These are phyloP conservation scores for Suillus plorans DNA, from an alignment of 768 basidiomycete genomes.

Conservation along the genomic window DNA sequence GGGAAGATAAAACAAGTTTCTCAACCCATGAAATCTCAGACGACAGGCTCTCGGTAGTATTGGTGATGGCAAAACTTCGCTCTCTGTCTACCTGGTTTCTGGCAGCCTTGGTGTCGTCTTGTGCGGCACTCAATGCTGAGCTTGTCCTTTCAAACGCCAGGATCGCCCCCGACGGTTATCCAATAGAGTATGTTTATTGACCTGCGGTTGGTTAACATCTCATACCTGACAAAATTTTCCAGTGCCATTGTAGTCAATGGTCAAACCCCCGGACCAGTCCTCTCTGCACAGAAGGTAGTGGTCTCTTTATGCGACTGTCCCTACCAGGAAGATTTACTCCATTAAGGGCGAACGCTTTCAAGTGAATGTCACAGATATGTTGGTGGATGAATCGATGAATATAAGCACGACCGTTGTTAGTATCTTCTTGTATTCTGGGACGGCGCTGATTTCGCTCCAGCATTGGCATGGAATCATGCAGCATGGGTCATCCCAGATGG, in stretches of 20 bases:
- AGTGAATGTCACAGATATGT: constrained; percentile 32
- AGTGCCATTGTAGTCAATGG: constrained; percentile 41
- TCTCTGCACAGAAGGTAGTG: constrained; percentile 34
- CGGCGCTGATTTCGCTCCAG: not conserved
- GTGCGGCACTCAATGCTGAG: constrained; percentile 18
- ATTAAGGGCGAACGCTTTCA: constrained; percentile 35
- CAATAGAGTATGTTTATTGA: constrained; percentile 1
- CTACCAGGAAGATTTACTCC: not conserved
- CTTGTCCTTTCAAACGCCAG: constrained; percentile 23
- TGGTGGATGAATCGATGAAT: constrained; percentile 39
- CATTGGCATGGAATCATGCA: constrained; percentile 47
- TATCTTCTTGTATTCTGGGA: not conserved
- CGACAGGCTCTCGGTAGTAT: not conserved
- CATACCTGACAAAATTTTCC: not conserved
- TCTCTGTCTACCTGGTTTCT: not conserved
- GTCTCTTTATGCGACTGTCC: not conserved
- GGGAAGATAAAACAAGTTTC: not conserved
- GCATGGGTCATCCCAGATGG: constrained; percentile 35
- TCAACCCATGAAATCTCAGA: not conserved
- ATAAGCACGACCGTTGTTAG: constrained; percentile 37
- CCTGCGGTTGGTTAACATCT: not conserved
- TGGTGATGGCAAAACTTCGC: not conserved
- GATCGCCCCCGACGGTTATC: constrained; percentile 33
- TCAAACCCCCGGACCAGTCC: constrained; percentile 36
- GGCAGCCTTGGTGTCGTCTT: constrained; percentile 10